These are phyloP conservation scores for Poa annua DNA, from an alignment of 176 grass and related monocot species.

Conservation along the genomic window DNA sequence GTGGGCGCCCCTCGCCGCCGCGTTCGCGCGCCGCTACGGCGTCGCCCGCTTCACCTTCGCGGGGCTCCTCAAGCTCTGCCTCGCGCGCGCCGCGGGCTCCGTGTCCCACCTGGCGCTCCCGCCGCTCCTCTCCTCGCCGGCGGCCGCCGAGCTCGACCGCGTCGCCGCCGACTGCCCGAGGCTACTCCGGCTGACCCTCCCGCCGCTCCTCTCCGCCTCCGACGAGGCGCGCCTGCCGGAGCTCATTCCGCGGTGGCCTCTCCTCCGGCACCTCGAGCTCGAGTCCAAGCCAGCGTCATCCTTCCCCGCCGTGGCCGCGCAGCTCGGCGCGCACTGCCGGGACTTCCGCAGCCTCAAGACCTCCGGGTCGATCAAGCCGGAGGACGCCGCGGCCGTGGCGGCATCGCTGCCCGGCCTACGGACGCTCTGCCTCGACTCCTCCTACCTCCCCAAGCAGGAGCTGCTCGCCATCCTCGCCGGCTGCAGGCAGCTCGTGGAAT, in stretches of 20 bases:
- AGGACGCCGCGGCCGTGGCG: slow-evolving; percentile 57
- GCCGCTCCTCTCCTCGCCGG: slow-evolving; percentile 41
- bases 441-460: slow-evolving; percentile 55
- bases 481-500: slow-evolving; percentile 44
- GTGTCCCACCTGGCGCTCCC: slow-evolving; percentile 49
- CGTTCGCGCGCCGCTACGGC: slow-evolving; percentile 45
- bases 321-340: slow-evolving; percentile 46
- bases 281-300: slow-evolving; percentile 59
- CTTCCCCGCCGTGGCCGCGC: slow-evolving; percentile 46
- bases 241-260: slow-evolving; percentile 56
- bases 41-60: slow-evolving; percentile 49
- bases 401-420: slow-evolving; percentile 32
- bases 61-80: slow-evolving; percentile 57
- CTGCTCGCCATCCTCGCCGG: slow-evolving; percentile 52
- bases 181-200: slow-evolving; percentile 52
- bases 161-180: slow-evolving; percentile 40
- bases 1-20: slow-evolving; percentile 52
- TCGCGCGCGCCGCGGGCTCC: slow-evolving; percentile 28
- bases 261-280: slow-evolving; percentile 66
- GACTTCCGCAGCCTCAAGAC: slow-evolving; percentile 44
- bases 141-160: slow-evolving; percentile 38
- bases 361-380: slow-evolving; percentile 58
- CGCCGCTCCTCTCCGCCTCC: slow-evolving; percentile 23
- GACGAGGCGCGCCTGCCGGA: slow-evolving; percentile 61
- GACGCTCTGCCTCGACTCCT: slow-evolving; percentile 55